Conservation (phyloP, 2,329 filamentous ascomycete genomes). For the Aureobasidium leucospermi region DNA sequence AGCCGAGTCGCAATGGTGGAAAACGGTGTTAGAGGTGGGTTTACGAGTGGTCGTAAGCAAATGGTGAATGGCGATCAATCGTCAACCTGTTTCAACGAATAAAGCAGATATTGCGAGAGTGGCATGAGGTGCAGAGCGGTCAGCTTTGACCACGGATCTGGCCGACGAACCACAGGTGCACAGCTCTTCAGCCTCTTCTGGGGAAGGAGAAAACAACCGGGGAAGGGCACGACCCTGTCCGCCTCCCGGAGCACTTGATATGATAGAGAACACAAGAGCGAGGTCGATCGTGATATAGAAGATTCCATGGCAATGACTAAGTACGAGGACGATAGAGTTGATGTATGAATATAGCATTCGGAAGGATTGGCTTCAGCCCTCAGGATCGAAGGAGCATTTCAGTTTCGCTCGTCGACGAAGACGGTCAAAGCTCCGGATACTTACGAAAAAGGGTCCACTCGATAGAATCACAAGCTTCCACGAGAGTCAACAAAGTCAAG, state of each 20-base stretch:
- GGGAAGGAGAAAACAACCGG: neutral
- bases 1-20: neutral
- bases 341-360: neutral
- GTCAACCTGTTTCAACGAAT: neutral
- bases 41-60: neutral
- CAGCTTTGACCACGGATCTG: neutral
- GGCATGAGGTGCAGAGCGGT: neutral
- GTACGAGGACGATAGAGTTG: neutral
- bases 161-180: neutral
- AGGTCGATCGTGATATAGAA: neutral
- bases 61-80: neutral
- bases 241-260: neutral
- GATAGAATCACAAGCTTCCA: slow-evolving; percentile 42
- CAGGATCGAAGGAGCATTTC: neutral
- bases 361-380: neutral
- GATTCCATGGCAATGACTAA: neutral
- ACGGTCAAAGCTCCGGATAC: slow-evolving; percentile 2
- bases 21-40: neutral
- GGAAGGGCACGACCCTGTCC: neutral
- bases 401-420: neutral
- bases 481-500: slow-evolving; percentile 42
- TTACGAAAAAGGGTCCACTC: neutral
- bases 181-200: neutral
- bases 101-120: neutral
- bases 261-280: too few species aligned